Evolutionary conservation across 2,329 filamentous ascomycete species (phyloP).

Genomic region (Pseudocercospora eumusae): DNA sequence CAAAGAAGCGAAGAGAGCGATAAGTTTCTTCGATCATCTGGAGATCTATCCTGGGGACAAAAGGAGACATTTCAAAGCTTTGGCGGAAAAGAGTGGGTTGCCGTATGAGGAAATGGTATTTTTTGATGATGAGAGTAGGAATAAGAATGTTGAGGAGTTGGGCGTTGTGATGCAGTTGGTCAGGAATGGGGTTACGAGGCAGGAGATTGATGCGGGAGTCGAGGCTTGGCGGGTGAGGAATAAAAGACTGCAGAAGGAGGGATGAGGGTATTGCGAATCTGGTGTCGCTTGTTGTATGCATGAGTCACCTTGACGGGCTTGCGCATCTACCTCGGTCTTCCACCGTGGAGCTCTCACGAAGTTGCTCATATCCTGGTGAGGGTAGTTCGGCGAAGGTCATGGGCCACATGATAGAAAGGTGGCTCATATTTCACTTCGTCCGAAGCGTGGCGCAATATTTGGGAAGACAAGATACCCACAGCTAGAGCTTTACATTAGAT

Average conservation of each 20-base stretch:
- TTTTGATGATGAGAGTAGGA: conserved; percentile 89
- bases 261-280: background rate
- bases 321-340: too few relatives aligned
- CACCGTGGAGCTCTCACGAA: background rate
- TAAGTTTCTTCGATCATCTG: conserved; percentile 47
- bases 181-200: conserved; percentile 72
- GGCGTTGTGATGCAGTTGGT: conserved; percentile 86
- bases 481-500: background rate
- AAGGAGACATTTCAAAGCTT: conserved; percentile 76
- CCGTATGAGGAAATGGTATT: conserved; percentile 85
- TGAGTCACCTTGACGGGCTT: background rate
- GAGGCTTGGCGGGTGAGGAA: conserved; percentile 76
- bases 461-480: background rate
- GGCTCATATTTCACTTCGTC: background rate
- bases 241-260: conserved; percentile 46
- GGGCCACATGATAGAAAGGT: background rate
- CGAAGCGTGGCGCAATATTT: background rate
- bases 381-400: too few relatives aligned
- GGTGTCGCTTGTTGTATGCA: background rate
- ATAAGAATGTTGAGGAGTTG: conserved; percentile 75
- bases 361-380: background rate
- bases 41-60: conserved; percentile 75
- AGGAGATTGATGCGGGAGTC: conserved; percentile 77
- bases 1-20: conserved; percentile 32
- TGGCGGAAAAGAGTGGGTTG: conserved; percentile 71